Conservation (phyloP, 257 asterid genomes). For the Rubia yunnanensis region DNA sequence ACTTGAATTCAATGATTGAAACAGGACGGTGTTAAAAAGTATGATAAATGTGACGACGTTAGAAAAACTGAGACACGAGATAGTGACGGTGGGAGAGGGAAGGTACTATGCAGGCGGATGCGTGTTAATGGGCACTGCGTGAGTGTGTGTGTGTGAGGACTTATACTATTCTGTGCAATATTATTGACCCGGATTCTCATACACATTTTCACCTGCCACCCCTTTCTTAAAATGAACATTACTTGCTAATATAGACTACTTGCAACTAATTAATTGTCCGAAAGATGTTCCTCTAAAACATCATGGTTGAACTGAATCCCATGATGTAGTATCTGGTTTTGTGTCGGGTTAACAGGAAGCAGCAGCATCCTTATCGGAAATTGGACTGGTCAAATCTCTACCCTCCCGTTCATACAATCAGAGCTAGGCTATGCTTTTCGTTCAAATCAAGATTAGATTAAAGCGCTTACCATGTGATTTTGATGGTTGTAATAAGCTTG, state of each 20-base stretch:
- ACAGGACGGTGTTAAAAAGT: too few species aligned
- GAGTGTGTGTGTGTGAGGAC: neutral
- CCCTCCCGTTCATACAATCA: slow-evolving; percentile 13
- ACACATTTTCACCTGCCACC: slow-evolving; percentile 14
- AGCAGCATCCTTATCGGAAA: slow-evolving; percentile 65
- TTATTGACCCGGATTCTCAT: slow-evolving; percentile 1
- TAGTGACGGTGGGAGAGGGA: too few species aligned
- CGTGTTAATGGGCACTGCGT: neutral
- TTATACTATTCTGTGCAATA: neutral
- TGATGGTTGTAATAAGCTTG: slow-evolving; percentile 20
- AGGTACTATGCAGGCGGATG: too few species aligned
- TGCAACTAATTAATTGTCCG: too few species aligned
- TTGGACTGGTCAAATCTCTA: slow-evolving; percentile 43
- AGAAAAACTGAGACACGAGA: too few species aligned
- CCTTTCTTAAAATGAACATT: slow-evolving; percentile 21
- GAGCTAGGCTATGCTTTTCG: neutral
- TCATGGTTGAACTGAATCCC: slow-evolving; percentile 19
- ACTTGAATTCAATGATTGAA: too few species aligned
- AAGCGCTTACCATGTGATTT: slow-evolving; percentile 53
- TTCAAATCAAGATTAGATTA: neutral
- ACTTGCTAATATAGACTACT: slow-evolving; percentile 30
- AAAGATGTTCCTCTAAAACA: neutral
- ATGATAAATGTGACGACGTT: too few species aligned
- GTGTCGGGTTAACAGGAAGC: slow-evolving; percentile 60
- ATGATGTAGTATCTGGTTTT: neutral